Percentiles rank a stretch among this genome's conserved stretches.
Conservation (phyloP, 176 grass and related monocot species). For the Elaeis guineensis region DNA sequence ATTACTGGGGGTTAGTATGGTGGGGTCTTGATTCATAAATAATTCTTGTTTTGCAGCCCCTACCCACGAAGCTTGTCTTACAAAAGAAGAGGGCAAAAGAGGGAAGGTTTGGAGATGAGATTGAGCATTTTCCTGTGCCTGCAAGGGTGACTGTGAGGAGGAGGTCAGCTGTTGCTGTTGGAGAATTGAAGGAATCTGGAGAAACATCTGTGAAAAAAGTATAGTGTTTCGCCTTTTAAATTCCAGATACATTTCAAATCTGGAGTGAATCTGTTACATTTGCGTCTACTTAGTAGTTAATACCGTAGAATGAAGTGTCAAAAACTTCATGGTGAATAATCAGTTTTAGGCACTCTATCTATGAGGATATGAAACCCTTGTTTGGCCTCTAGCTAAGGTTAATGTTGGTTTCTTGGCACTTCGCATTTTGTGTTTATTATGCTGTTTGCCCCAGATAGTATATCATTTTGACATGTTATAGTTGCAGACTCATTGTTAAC, state of each 20-base stretch:
- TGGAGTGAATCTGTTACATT: background rate
- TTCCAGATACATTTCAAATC: background rate
- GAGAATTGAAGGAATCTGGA: conserved; percentile 45
- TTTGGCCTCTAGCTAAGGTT: too few species aligned
- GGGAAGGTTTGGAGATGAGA: conserved; percentile 77
- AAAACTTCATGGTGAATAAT: too few species aligned
- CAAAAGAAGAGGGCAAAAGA: conserved; percentile 98
- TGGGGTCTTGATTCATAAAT: background rate
- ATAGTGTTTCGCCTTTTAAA: background rate
- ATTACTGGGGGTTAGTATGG: too few species aligned
- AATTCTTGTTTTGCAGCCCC: conserved; percentile 54
- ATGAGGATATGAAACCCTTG: too few species aligned
- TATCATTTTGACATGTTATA: too few species aligned
- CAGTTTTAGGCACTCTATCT: too few species aligned
- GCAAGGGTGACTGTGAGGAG: conserved; percentile 73
- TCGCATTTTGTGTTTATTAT: too few species aligned
- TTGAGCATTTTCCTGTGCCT: conserved; percentile 87
- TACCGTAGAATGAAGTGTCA: too few species aligned
- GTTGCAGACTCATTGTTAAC: too few species aligned
- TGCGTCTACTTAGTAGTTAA: background rate
- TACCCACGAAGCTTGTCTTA: conserved; percentile 84
- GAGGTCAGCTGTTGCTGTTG: conserved; percentile 24
- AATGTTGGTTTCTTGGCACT: too few species aligned
- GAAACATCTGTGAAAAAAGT: conserved; percentile 79
- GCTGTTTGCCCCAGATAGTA: too few species aligned